phyloP scores from a whole-genome alignment of 257 asterid species.

The Linderniella brevidens region DNA sequence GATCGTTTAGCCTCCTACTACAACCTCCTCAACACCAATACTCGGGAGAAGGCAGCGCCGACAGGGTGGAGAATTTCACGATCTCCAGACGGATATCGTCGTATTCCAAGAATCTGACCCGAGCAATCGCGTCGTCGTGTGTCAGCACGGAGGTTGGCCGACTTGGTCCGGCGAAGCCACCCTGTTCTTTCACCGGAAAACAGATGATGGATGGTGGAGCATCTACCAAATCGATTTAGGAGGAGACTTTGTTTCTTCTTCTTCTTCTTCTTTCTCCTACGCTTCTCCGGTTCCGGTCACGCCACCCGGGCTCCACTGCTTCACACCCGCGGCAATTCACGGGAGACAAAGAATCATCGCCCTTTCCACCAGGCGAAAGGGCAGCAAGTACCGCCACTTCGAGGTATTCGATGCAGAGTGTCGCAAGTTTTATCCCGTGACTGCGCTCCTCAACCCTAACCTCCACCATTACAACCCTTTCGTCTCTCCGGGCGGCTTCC shows the following conservation, averaged over 20 bases:
- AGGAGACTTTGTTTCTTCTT: constrained; percentile 4
- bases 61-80: constrained; percentile 60
- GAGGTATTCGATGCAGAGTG: constrained; percentile 45
- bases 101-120: constrained; percentile 38
- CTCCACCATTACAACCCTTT: constrained; percentile 81
- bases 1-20: too few species aligned
- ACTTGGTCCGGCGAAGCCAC: constrained; percentile 50
- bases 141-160: constrained; percentile 73
- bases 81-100: constrained; percentile 46
- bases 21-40: too few species aligned
- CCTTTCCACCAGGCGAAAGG: constrained; percentile 66
- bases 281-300: constrained; percentile 43
- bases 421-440: constrained; percentile 29
- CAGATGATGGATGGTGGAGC: constrained; percentile 95
- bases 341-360: constrained; percentile 20
- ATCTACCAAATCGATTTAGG: constrained; percentile 37
- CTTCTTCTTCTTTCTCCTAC: too few species aligned
- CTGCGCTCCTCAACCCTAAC: constrained; percentile 34
- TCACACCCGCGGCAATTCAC: constrained; percentile 53
- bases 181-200: constrained; percentile 51
- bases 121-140: constrained; percentile 18
- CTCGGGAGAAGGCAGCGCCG: constrained; percentile 23
- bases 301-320: constrained; percentile 67
- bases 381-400: constrained; percentile 40
- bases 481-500: constrained; percentile 25